These are phyloP conservation scores for Pichia sp. DNA, from an alignment of 1,139 yeast genomes.

Conservation along the genomic window DNA sequence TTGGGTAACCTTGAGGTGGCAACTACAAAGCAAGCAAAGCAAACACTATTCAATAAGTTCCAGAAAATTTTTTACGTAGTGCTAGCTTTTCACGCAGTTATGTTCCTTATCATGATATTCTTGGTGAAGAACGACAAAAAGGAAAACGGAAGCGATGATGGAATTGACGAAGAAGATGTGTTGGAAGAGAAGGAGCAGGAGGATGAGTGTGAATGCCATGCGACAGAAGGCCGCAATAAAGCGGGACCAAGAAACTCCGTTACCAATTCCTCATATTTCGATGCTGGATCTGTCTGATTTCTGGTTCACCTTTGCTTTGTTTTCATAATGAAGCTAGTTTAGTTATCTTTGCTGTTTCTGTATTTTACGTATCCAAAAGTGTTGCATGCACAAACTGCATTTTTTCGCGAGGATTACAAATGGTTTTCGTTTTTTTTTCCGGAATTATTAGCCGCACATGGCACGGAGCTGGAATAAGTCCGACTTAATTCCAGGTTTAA, in stretches of 20 bases:
- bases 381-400: not conserved
- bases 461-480: too few species aligned
- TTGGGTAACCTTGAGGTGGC: slow-evolving; percentile 20
- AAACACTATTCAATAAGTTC: slow-evolving; percentile 8
- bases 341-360: not conserved
- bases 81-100: slow-evolving; percentile 11
- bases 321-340: not conserved
- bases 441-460: too few species aligned
- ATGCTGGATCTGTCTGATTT: not conserved
- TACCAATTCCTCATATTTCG: not conserved
- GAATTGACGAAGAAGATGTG: not conserved
- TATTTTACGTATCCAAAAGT: not conserved
- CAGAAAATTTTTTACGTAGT: slow-evolving; percentile 11
- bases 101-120: slow-evolving; percentile 7
- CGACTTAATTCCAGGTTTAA: too few species aligned
- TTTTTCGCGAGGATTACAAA: not conserved
- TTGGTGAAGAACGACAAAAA: not conserved
- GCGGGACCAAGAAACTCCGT: not conserved
- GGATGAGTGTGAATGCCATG: not conserved
- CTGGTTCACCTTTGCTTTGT: not conserved
- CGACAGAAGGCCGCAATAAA: not conserved
- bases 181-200: not conserved
- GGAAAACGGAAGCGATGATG: not conserved
- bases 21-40: slow-evolving; percentile 9
- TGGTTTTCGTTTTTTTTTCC: too few species aligned